Evolutionary conservation across 305 asterid genomes (phyloP).

Genomic region (Fraxinus nigra): DNA sequence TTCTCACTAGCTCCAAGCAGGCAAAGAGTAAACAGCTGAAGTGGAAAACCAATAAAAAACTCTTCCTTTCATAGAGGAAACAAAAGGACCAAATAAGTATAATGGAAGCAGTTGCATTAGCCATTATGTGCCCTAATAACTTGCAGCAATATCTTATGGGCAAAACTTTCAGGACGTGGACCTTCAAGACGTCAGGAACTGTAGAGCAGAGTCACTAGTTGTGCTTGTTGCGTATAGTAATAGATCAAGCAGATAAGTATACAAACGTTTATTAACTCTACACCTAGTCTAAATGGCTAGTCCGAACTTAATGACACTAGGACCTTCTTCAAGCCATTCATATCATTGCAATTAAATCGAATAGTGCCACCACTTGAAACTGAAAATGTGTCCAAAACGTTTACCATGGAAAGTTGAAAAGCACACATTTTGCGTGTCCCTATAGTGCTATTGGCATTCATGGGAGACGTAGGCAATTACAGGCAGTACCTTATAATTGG

Average conservation of each 20-base stretch:
- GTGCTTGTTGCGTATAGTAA: neutral
- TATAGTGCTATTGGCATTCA: neutral
- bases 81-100: neutral
- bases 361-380: neutral
- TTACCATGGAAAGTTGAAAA: neutral
- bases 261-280: neutral
- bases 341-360: neutral
- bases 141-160: neutral
- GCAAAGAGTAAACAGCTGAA: neutral
- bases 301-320: neutral
- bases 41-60: neutral
- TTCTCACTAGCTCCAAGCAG: neutral
- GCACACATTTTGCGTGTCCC: neutral
- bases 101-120: neutral
- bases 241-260: neutral
- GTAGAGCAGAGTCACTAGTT: neutral
- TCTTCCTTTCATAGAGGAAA: neutral
- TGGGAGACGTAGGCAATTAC: neutral
- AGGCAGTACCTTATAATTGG: conserved; percentile 67
- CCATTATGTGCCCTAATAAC: neutral
- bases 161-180: neutral
- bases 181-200: neutral
- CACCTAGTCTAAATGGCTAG: neutral
- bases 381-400: neutral
- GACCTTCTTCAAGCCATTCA: neutral